Evolutionary conservation across 768 basidiomycete species (phyloP).

Genomic region (Collybia sp.): DNA sequence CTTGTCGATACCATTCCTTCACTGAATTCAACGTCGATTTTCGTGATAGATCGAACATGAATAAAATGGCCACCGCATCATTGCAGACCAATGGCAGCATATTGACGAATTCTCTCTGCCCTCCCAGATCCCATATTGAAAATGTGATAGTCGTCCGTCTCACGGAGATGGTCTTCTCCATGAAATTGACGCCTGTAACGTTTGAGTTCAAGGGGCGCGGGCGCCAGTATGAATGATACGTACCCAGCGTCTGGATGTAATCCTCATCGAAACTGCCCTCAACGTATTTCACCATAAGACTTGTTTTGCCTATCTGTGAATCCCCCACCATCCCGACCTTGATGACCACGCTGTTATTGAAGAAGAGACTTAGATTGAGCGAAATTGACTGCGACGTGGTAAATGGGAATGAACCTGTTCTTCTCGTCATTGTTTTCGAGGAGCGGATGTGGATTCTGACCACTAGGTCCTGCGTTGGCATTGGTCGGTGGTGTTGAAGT

Average conservation of each 20-base stretch:
- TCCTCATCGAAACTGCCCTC: conserved; percentile 99
- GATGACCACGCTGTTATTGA: conserved; percentile 72
- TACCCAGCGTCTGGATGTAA: conserved; percentile 98
- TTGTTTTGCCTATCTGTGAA: conserved; percentile 99
- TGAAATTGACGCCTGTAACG: conserved; percentile 87
- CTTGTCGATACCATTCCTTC: conserved; percentile 99
- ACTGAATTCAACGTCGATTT: conserved; percentile 98
- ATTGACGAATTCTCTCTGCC: conserved; percentile 97
- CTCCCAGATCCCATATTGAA: conserved; percentile 98
- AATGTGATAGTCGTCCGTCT: conserved; percentile 98
- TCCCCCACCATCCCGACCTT: conserved; percentile 99
- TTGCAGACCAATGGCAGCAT: conserved; percentile 99
- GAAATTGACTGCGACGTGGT: conserved; percentile 3
- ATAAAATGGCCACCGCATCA: conserved; percentile 98
- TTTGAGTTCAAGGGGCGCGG: conserved; percentile 2
- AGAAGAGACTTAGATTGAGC: not conserved
- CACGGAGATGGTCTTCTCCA: conserved; percentile 99
- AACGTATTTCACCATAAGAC: conserved; percentile 99
- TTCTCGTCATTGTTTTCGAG: conserved; percentile 68
- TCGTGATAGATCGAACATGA: conserved; percentile 99
- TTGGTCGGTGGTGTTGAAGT: conserved; percentile 35
- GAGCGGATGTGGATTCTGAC: conserved; percentile 43
- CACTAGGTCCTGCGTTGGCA: conserved; percentile 44
- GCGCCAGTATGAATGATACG: conserved; percentile 17
- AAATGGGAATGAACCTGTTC: conserved; percentile 46